Percentiles rank a stretch among this genome's conserved stretches.
phyloP scores from a whole-genome alignment of 2,329 filamentous ascomycete genomes.

The Colletotrichum caudatum region DNA sequence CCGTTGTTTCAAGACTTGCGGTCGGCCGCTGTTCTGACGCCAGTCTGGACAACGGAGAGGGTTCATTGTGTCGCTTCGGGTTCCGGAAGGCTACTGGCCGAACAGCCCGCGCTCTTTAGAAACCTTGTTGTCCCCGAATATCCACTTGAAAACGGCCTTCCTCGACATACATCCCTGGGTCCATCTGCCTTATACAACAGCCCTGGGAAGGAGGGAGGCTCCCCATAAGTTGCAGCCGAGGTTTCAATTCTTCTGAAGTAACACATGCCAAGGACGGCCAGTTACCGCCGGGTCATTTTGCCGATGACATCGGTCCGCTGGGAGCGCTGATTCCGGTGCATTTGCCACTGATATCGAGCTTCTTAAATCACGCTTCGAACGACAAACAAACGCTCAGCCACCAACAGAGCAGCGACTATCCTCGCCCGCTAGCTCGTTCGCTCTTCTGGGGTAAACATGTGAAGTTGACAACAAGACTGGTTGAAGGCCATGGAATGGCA shows the following conservation, averaged over 20 bases:
- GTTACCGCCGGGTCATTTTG: background rate
- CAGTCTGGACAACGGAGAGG: background rate
- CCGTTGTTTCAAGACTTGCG: background rate
- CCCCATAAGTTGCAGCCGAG: no score
- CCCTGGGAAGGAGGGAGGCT: background rate
- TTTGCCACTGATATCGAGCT: background rate
- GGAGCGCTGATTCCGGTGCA: no score
- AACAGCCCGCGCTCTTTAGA: background rate
- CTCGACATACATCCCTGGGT: background rate
- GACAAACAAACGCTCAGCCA: background rate
- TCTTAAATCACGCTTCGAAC: background rate
- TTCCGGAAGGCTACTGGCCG: slow-evolving; percentile 3
- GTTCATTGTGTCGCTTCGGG: background rate
- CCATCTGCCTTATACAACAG: background rate
- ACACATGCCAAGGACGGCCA: background rate
- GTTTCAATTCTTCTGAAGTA: background rate
- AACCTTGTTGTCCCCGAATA: background rate
- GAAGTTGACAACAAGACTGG: background rate
- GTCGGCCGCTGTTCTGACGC: background rate
- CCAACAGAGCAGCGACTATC: background rate
- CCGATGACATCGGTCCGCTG: background rate
- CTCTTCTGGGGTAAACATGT: background rate
- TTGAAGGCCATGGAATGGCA: background rate
- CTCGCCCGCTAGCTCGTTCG: background rate
- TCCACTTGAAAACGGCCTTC: background rate